Evolutionary conservation across 208 protist genomes (phyloP), one percentile per base, ranked within the genome.

Genomic region (Trypanosoma rangeli): DNA sequence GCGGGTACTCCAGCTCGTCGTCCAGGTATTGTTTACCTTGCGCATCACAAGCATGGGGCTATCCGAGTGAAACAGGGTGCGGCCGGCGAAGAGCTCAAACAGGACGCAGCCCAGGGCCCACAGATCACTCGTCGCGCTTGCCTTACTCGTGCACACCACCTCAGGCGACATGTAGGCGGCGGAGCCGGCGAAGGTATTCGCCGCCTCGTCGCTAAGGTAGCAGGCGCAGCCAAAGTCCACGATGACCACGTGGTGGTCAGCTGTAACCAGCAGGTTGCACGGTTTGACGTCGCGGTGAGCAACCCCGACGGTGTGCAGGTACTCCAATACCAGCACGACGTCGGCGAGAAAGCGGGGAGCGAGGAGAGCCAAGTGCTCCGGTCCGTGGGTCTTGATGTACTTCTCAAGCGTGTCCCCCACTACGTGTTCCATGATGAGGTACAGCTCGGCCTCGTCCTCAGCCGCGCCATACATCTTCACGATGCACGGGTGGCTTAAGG

Each of bases 241-340:
- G 52, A 97, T 73, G 74, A 90, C 86, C 49, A 94, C 77, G 15
- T 74, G 69, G 49, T 88, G 77, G 53, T 97, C 85, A 16, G 67
- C 67, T 44, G 70, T 79, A 28, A 95, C 80, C 48, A 97, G 78
- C 82, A 95, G 86, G 73, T 97, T 97, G 39, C 48, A 84, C 24
- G 86, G 87, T 72, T 97, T 95, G 39, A 97, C 75, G 66, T 97
- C 92, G 50, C 89, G 78, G 76, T 97, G 92, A 44, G 90, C 66
- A 46, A 97, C 74, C 62, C 85, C 85, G 69, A 77, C 63, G 22
- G 89, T 72, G 0, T 74, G 55, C 29, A 96, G 60, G 68, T 96
- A 89, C 76, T 96, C 86, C 4, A 96, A 74, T 12, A 73, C 88
- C 50, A 93, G 74, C 28, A 96, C 89, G 22, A 96, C 56, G 50